These are phyloP conservation scores for Aspergillus egyptiacus DNA, from an alignment of 495 filamentous ascomycete species.

Conservation along the genomic window DNA sequence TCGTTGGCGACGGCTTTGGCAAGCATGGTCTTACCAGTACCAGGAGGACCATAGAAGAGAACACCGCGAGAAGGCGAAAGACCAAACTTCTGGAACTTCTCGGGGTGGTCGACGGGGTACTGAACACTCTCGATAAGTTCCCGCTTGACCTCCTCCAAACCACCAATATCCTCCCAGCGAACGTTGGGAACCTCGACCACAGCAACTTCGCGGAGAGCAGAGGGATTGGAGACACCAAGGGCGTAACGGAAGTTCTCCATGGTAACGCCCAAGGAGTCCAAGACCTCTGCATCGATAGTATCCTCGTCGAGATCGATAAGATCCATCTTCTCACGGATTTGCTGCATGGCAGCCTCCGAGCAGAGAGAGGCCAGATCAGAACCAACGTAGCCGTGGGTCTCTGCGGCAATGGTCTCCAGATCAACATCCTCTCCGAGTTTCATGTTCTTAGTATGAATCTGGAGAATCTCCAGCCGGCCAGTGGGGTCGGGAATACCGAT, in stretches of 20 bases:
- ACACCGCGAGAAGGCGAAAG: constrained; percentile 97
- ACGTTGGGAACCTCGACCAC: constrained; percentile 99
- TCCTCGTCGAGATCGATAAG: constrained; percentile 98
- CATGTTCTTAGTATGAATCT: constrained; percentile 99
- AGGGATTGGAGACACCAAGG: constrained; percentile 95
- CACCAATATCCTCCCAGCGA: constrained; percentile 99
- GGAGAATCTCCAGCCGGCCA: constrained; percentile 95
- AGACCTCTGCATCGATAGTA: constrained; percentile 96
- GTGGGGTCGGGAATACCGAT: constrained; percentile 98
- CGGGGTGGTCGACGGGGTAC: constrained; percentile 98
- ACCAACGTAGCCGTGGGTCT: constrained; percentile 98
- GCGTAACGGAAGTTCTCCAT: constrained; percentile 99
- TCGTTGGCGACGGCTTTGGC: constrained; percentile 99
- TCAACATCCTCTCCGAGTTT: constrained; percentile 97
- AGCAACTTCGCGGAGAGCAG: constrained; percentile 95
- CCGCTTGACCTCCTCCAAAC: constrained; percentile 96
- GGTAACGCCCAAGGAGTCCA: constrained; percentile 95
- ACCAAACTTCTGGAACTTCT: constrained; percentile 99
- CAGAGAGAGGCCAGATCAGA: constrained; percentile 98
- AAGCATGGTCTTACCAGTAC: constrained; percentile 99
- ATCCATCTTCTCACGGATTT: constrained; percentile 99
- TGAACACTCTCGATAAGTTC: constrained; percentile 99
- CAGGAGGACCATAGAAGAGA: constrained; percentile 94
- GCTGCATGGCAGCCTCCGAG: constrained; percentile 99
- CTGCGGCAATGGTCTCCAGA: constrained; percentile 90